These are phyloP conservation scores for Rossbeevera mucosa DNA, from an alignment of 768 basidiomycete species.

Conservation along the genomic window DNA sequence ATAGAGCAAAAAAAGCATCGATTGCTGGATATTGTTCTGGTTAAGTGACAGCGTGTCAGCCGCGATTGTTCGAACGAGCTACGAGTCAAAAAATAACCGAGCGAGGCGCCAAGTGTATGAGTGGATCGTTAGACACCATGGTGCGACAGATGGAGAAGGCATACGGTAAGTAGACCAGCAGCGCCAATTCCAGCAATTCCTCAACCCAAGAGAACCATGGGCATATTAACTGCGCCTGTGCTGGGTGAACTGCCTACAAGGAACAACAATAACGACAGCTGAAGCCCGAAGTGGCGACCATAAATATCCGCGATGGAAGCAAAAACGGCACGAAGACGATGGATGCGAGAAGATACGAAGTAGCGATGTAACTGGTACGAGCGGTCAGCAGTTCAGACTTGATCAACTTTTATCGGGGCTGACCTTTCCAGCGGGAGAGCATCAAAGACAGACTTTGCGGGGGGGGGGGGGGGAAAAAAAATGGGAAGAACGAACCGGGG, in stretches of 20 bases:
- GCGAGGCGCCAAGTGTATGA: background rate
- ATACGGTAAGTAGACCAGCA: constrained; percentile 37
- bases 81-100: background rate
- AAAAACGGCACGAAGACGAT: constrained; percentile 52
- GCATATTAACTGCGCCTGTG: constrained; percentile 44
- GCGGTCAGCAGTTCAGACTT: background rate
- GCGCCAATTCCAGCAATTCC: constrained; percentile 49
- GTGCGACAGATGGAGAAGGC: background rate
- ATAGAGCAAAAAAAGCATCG: constrained; percentile 42
- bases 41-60: constrained; percentile 42
- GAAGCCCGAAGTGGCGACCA: constrained; percentile 46
- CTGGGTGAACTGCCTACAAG: constrained; percentile 43
- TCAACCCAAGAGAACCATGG: constrained; percentile 42
- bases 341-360: constrained; percentile 45
- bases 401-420: background rate
- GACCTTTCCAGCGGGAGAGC: constrained; percentile 26
- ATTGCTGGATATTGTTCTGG: constrained; percentile 40
- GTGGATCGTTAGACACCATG: background rate
- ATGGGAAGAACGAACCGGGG: background rate
- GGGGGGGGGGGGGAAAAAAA: background rate
- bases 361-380: constrained; percentile 42
- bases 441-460: constrained; percentile 27
- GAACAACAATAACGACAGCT: constrained; percentile 42
- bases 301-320: constrained; percentile 47
- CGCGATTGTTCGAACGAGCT: constrained; percentile 42